phyloP scores from a whole-genome alignment of 2,329 filamentous ascomycete species.

The Alternaria infectoria region DNA sequence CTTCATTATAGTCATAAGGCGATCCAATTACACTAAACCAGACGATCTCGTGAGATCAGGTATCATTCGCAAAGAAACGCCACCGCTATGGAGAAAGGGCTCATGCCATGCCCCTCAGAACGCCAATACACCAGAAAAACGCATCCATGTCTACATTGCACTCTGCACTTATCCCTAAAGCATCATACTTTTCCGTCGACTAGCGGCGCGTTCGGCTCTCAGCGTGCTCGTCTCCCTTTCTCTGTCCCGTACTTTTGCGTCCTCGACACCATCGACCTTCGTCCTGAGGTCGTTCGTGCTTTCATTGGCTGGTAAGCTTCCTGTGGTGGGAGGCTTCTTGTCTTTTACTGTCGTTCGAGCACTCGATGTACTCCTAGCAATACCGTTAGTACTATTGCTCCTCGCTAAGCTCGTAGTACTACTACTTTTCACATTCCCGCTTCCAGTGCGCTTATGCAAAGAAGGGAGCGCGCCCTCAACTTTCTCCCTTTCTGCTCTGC shows the following conservation, averaged over 20 bases:
- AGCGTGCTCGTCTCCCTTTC: conserved; percentile 26
- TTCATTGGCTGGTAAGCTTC: conserved; percentile 7
- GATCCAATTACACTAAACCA: neutral
- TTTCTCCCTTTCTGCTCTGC: conserved; percentile 21
- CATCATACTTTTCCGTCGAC: conserved; percentile 53
- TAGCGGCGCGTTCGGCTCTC: conserved; percentile 47
- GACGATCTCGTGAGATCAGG: conserved; percentile 3
- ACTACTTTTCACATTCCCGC: conserved; percentile 28
- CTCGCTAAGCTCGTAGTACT: conserved; percentile 15
- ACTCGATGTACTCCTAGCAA: conserved; percentile 13
- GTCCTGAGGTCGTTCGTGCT: conserved; percentile 20
- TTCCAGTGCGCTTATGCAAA: conserved; percentile 37
- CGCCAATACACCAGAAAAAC: neutral
- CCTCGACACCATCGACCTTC: conserved; percentile 11
- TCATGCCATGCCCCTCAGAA: neutral
- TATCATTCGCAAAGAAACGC: conserved; percentile 16
- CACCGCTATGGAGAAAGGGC: conserved; percentile 7
- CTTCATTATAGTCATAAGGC: neutral
- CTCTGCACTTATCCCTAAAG: conserved; percentile 30
- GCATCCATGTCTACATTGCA: conserved; percentile 2
- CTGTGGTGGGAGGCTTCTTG: conserved; percentile 10
- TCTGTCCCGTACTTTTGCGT: conserved; percentile 11
- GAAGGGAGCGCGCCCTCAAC: conserved; percentile 25
- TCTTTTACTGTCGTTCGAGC: conserved; percentile 25
- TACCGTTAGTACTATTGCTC: conserved; percentile 19